Evolutionary conservation across 2,329 filamentous ascomycete genomes (phyloP), one percentile per base, ranked within the genome.

Genomic region (Calonectria leucothoes): DNA sequence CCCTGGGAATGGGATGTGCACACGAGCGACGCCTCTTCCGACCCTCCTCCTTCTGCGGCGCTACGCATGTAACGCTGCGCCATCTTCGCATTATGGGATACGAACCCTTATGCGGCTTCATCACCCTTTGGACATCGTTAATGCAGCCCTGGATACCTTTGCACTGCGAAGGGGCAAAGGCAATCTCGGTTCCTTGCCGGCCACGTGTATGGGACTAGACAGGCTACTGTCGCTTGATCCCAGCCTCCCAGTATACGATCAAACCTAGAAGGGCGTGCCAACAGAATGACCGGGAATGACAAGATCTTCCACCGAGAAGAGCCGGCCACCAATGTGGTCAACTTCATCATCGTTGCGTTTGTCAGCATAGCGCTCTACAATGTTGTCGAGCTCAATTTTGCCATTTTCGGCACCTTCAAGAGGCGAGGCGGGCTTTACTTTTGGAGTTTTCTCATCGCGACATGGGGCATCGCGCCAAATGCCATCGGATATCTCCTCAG

Each of bases 401-500:
- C 48, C 33, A 66, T 51, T 12, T 66, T 39, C 8, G 48, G 31
- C n/a, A 66, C 64, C 10, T 66, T 66, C 33, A 55, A 66, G 48
- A 39, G 27, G 33, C 64, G 48, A n/a, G 14, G 10, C 6, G 48
- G 64, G 7, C 33, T 55, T 15, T 66, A 85, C 70, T 85, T 85
- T 35, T 85, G 83, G 83, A 83, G 82, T 69, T 79, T 85, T 31
- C 31, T 84, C 12, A 68, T 80, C 23, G 77, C 83, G 0, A 83
- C 83, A 5, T 78, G 74, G 71, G 84, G 83, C 0, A 81, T 85
- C 23, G 73, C 79, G 1, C 75, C 80, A 82, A 17, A 77, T 85
- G 7, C 87, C 83, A 75, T 72, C 0, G 89, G 88, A 0, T 89
- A 88, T 71, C 75, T 88, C 10, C 81, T 89, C 63, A 86, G 87